Percentiles rank a stretch among this genome's conserved stretches.
These are phyloP conservation scores for Juncus effusus DNA, from an alignment of 176 grass and related monocot species.

Conservation along the genomic window DNA sequence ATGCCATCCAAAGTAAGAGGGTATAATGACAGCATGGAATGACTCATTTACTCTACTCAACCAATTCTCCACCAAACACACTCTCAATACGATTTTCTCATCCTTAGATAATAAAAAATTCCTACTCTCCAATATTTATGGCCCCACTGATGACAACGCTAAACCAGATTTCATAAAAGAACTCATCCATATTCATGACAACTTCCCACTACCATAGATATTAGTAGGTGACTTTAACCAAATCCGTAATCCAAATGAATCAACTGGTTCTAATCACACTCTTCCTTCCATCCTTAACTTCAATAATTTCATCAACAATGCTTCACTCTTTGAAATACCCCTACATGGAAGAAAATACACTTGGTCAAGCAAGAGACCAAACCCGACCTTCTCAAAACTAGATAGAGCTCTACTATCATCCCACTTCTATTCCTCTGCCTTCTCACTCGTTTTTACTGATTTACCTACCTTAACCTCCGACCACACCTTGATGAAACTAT, in stretches of 20 bases:
- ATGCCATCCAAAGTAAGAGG: too few relatives aligned
- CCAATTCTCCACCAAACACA: too few relatives aligned
- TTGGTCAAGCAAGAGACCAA: background rate
- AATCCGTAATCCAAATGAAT: background rate
- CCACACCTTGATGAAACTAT: background rate
- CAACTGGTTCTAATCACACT: background rate
- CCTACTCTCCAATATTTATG: background rate
- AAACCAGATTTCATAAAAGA: background rate
- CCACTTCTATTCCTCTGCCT: background rate
- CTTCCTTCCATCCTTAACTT: background rate
- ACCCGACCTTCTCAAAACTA: background rate
- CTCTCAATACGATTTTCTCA: too few relatives aligned
- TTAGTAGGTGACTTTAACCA: background rate
- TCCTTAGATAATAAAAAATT: too few relatives aligned
- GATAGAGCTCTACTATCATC: background rate
- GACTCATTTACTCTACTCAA: too few relatives aligned
- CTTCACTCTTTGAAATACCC: background rate
- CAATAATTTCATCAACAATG: background rate
- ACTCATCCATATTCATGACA: background rate
- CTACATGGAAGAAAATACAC: background rate
- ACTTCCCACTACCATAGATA: background rate
- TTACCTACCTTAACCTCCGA: background rate
- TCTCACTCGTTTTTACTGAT: background rate
- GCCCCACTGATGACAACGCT: background rate
- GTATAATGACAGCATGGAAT: too few relatives aligned